Evolutionary conservation across 331 rosid genomes (phyloP).

Genomic region (Acacia pycnantha): DNA sequence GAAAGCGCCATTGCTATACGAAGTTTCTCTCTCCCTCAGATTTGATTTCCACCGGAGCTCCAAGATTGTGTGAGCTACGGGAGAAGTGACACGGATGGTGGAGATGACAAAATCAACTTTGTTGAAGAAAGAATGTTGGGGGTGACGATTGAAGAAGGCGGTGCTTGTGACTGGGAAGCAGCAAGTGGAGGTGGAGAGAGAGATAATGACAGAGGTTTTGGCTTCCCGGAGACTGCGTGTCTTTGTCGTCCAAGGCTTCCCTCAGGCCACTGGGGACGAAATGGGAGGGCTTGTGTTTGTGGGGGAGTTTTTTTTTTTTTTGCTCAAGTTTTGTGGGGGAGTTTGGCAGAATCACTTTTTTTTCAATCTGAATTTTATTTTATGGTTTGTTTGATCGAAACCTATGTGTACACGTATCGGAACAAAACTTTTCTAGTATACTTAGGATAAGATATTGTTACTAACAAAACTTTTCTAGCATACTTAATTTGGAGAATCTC

Average conservation of each 20-base stretch:
- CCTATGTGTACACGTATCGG: too few relatives aligned
- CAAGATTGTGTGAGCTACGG: neutral
- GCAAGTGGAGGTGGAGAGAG: neutral
- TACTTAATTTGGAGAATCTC: too few relatives aligned
- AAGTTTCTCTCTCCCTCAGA: neutral
- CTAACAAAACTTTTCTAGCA: too few relatives aligned
- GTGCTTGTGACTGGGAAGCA: neutral
- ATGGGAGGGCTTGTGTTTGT: neutral
- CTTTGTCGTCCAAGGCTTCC: neutral
- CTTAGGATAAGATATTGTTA: too few relatives aligned
- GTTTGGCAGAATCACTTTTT: too few relatives aligned
- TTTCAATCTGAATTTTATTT: too few relatives aligned
- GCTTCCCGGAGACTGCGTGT: neutral
- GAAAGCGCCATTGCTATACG: conserved; percentile 64
- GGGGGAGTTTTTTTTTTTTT: too few relatives aligned
- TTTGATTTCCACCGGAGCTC: neutral
- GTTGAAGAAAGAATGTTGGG: neutral
- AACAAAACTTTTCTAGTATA: too few relatives aligned
- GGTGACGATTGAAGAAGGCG: neutral
- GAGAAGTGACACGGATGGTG: neutral
- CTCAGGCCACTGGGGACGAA: neutral
- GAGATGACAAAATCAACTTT: neutral
- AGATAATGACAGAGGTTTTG: neutral
- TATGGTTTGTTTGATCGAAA: too few relatives aligned
- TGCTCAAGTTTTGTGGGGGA: too few relatives aligned